Base-by-base conservation (phyloP, 495 filamentous ascomycete genomes). In the Aspergillus campestris region DNA sequence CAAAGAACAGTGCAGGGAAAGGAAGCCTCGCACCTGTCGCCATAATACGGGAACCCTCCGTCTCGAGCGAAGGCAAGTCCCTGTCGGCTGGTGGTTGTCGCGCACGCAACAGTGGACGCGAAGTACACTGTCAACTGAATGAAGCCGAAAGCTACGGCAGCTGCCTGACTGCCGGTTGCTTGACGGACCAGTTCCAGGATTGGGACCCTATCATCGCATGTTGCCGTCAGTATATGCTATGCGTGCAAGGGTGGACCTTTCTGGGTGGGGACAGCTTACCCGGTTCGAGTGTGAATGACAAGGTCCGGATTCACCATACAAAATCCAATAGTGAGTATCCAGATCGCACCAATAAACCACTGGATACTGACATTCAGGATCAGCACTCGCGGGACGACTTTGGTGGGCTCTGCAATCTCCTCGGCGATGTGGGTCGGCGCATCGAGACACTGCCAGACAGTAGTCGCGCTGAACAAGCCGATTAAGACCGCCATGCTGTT, bases 291-390 rank as follows among this genome's bases (percentile, higher is more conserved):
- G 13, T 45, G 24, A 24, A 45, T 15, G 33, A 38, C 34, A 15
- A 24, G 8, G 6, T 12, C 12, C 5, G 30, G 15, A 38, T 45
- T 13, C 7, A 31, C 29, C n/a, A 45, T 37, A 6, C n/a, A 45
- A 28, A 45, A 45, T 10, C 42, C 42, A 11, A 45, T 4, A 11
- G 30, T 24, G 34, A 45, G 24, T n/a, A 45, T 45, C 42, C 42
- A 45, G 5, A 45, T 28, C 8, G 30, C 30, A 6, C 42, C 42
- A 9, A 45, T 28, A 7, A 45, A 11, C 11, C 12, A 38, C 34
- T 45, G 42, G 7, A 24, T 18, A 27, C 9, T 6, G 18, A 45
- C 15, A 24, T 11, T 36, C 4, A 45, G 8, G 31, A 45, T 15
- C 32, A 45, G 31, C 11, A 45, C 18, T 27, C 42, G 42, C 9